Percentiles rank a stretch among this genome's conserved stretches.
phyloP scores from a whole-genome alignment of 257 asterid genomes.

The Apocynum venetum region DNA sequence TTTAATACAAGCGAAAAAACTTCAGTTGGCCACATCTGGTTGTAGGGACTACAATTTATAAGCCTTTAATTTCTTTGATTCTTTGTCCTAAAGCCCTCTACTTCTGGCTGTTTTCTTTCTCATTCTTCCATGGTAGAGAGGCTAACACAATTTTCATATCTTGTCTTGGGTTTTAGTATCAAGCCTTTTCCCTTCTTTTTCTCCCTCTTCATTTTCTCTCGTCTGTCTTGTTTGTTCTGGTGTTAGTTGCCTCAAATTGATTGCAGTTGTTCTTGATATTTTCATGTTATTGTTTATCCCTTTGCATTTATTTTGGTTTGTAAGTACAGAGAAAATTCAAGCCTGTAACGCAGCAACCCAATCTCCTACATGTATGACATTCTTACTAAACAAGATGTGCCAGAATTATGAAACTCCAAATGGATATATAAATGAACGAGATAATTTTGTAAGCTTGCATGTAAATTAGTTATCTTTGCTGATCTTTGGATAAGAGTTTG shows the following conservation, averaged over 20 bases:
- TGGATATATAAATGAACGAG: neutral
- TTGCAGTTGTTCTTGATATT: neutral
- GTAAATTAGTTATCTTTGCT: neutral
- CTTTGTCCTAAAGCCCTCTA: neutral
- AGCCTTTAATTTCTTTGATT: neutral
- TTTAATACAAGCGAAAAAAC: neutral
- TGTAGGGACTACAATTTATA: neutral
- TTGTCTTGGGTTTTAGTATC: neutral
- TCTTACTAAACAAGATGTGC: neutral
- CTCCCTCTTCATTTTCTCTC: neutral
- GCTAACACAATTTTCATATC: neutral
- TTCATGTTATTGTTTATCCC: neutral
- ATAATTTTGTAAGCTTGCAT: neutral
- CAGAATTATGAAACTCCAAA: neutral
- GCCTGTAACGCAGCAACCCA: neutral
- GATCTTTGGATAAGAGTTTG: neutral
- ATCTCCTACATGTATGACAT: neutral
- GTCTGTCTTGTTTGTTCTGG: neutral
- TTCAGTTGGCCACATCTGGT: neutral
- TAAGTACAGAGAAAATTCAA: neutral
- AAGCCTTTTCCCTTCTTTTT: neutral
- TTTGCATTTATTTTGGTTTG: neutral
- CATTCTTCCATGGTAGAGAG: neutral
- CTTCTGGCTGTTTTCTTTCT: neutral
- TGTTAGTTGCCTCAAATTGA: neutral